These are phyloP conservation scores for Cryptococcus depauperatus DNA, from an alignment of 1,284 basidiomycete species.

Conservation along the genomic window DNA sequence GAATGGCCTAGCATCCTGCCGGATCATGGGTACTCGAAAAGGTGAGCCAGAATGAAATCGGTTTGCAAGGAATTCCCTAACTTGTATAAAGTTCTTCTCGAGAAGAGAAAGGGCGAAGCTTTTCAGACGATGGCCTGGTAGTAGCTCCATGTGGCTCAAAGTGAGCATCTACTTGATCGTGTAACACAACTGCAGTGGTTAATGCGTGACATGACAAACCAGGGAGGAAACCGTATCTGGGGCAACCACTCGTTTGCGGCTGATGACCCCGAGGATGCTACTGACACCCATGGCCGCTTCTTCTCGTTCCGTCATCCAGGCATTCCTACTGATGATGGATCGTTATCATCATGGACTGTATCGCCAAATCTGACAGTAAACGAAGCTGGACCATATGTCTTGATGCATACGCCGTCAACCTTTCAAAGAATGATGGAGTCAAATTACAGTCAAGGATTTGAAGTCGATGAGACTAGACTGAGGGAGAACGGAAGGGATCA, in stretches of 20 bases:
- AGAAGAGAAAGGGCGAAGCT: conserved; percentile 79
- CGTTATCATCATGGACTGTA: conserved; percentile 40
- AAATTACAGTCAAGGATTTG: conserved; percentile 93
- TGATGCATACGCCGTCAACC: conserved; percentile 71
- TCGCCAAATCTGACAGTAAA: conserved; percentile 69
- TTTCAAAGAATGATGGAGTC: conserved; percentile 83
- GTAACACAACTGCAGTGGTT: neutral
- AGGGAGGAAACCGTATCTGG: conserved; percentile 89
- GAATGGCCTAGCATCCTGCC: conserved; percentile 44
- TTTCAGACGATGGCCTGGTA: conserved; percentile 92
- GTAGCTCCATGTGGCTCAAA: conserved; percentile 89
- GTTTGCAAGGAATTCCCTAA: neutral
- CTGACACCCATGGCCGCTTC: conserved; percentile 69
- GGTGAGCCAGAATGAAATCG: conserved; percentile 15
- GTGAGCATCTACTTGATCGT: conserved; percentile 39
- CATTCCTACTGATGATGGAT: conserved; percentile 23
- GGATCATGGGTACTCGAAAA: conserved; percentile 52
- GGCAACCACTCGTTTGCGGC: conserved; percentile 53
- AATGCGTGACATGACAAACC: neutral
- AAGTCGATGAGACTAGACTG: conserved; percentile 61
- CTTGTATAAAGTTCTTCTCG: conserved; percentile 61
- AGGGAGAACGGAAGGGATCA: conserved; percentile 62
- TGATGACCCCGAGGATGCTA: conserved; percentile 61
- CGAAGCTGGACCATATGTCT: conserved; percentile 68
- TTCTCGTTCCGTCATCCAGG: conserved; percentile 62